These are phyloP conservation scores for Cutaneotrichosporon arboriforme DNA, from an alignment of 1,284 basidiomycete genomes.

Conservation along the genomic window DNA sequence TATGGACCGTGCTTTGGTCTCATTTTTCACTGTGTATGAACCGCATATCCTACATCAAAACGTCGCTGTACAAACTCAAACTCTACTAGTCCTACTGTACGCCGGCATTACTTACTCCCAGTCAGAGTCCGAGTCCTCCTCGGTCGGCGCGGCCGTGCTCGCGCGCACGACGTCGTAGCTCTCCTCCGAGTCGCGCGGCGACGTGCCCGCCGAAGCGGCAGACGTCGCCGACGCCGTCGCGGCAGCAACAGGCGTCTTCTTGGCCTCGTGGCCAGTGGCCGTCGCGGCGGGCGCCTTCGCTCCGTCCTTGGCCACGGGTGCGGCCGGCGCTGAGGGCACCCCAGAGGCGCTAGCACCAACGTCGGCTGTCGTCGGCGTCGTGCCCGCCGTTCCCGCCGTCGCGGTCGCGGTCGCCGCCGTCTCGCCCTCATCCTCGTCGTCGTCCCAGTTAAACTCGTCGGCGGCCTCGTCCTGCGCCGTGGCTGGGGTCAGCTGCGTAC, in stretches of 20 bases:
- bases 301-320: not conserved
- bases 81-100: too few relatives aligned
- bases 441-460: conserved; percentile 50
- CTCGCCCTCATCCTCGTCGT: conserved; percentile 26
- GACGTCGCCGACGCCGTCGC: conserved; percentile 2
- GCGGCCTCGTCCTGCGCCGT: conserved; percentile 10
- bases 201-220: conserved; percentile 13
- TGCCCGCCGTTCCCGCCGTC: not conserved
- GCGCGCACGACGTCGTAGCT: conserved; percentile 48
- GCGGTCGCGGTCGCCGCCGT: not conserved
- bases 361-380: not conserved
- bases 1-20: not conserved
- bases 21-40: conserved; percentile 1
- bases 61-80: too few relatives aligned
- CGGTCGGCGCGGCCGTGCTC: conserved; percentile 26
- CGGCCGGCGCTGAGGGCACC: too few relatives aligned
- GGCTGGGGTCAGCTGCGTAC: conserved; percentile 1
- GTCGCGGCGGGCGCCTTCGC: conserved; percentile 16
- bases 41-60: not conserved
- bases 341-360: too few relatives aligned
- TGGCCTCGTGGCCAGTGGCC: conserved; percentile 2
- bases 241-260: conserved; percentile 8
- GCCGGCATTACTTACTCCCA: too few relatives aligned
- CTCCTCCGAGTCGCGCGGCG: conserved; percentile 48
- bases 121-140: conserved; percentile 45